A percentile compares a stretch with the other conserved stretches of the same genome.
phyloP scores from a whole-genome alignment of 129 eudicot species.

The Flaveria bidentis region DNA sequence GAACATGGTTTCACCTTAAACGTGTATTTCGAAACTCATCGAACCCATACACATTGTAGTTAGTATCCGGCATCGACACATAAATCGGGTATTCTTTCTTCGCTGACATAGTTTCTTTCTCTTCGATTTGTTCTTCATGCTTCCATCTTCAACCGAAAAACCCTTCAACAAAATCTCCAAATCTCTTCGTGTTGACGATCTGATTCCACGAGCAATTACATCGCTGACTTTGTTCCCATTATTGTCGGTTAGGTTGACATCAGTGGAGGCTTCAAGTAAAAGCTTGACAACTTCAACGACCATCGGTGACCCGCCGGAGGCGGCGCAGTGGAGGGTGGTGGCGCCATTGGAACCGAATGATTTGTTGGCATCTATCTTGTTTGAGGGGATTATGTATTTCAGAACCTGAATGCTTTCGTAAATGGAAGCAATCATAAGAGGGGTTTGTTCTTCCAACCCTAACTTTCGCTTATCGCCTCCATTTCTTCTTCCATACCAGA shows the following conservation, averaged over 20 bases:
- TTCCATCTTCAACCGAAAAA: conserved; percentile 12
- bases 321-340: conserved; percentile 88
- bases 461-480: conserved; percentile 49
- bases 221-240: conserved; percentile 54
- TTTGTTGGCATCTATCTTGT: conserved; percentile 49
- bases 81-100: conserved; percentile 68
- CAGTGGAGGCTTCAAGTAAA: conserved; percentile 58
- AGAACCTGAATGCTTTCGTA: conserved; percentile 66
- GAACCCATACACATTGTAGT: conserved; percentile 61
- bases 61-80: conserved; percentile 75
- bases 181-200: conserved; percentile 31
- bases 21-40: conserved; percentile 86
- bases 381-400: conserved; percentile 38
- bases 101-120: conserved; percentile 9
- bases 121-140: conserved; percentile 29
- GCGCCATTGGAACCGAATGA: conserved; percentile 60
- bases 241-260: conserved; percentile 39
- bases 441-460: conserved; percentile 70
- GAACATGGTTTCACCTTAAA: conserved; percentile 96
- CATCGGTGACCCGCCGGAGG: conserved; percentile 65
- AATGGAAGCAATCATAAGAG: conserved; percentile 74
- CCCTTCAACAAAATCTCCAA: conserved; percentile 66
- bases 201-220: conserved; percentile 44
- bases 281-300: conserved; percentile 47
- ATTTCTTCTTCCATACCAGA: conserved; percentile 69